These are phyloP conservation scores for Endocarpon pusillum DNA, from an alignment of 495 filamentous ascomycete genomes.

Conservation along the genomic window DNA sequence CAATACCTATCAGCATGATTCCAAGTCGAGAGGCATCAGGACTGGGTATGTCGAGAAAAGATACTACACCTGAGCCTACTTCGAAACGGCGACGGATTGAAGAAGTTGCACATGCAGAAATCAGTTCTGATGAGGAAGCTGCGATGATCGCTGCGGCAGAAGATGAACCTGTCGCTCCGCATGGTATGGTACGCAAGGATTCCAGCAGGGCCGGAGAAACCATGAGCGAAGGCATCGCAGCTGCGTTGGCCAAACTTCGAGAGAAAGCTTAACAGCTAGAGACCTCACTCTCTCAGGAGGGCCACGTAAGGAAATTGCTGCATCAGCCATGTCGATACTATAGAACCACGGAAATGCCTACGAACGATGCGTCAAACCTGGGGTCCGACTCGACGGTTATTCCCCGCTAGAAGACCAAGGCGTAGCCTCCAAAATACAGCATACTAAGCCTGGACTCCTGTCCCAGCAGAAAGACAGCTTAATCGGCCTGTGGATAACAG, in stretches of 20 bases:
- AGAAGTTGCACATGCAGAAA: slow-evolving; percentile 13
- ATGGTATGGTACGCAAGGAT: slow-evolving; percentile 8
- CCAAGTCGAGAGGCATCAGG: slow-evolving; percentile 18
- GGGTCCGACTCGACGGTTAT: too few species aligned
- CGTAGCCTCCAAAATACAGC: too few species aligned
- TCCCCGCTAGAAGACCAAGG: too few species aligned
- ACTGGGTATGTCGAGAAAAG: slow-evolving; percentile 22
- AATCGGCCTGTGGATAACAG: too few species aligned
- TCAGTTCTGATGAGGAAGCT: slow-evolving; percentile 29
- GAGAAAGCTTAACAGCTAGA: too few species aligned
- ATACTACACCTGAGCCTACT: slow-evolving; percentile 13
- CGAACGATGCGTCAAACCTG: too few species aligned
- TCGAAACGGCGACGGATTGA: slow-evolving; percentile 2
- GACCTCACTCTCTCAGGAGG: too few species aligned
- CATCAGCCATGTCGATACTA: too few species aligned
- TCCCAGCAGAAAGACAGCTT: too few species aligned
- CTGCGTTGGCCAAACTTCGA: slow-evolving; percentile 37
- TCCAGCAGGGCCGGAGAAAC: slow-evolving; percentile 16
- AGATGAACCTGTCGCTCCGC: slow-evolving; percentile 13
- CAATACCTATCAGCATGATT: slow-evolving; percentile 21
- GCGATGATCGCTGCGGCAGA: slow-evolving; percentile 28
- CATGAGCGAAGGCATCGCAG: slow-evolving; percentile 35
- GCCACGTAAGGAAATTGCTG: too few species aligned
- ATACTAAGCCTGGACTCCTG: too few species aligned
- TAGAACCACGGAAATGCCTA: too few species aligned